Conservation (phyloP, 2,329 filamentous ascomycete species). For the Cordyceps farinosa region DNA sequence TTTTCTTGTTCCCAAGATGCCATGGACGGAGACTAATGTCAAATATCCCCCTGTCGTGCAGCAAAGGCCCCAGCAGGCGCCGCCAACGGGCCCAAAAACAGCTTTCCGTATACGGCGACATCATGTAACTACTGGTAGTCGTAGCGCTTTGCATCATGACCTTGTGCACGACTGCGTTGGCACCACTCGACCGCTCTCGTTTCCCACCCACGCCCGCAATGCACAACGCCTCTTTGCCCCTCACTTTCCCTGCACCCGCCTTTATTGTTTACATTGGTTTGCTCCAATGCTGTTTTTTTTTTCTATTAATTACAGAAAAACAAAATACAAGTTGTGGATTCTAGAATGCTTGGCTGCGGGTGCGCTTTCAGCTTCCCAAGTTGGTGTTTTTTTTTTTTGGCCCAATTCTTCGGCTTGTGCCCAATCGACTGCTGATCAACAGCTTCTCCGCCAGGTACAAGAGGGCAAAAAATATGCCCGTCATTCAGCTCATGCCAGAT, state of each 20-base stretch:
- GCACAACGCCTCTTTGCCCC: background rate
- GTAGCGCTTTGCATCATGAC: background rate
- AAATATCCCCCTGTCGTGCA: too few relatives aligned
- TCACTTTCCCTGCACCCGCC: too few relatives aligned
- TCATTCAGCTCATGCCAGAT: background rate
- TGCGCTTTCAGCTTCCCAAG: background rate
- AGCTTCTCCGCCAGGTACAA: background rate
- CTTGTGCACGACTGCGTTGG: background rate
- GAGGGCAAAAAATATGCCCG: background rate
- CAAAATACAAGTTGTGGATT: too few relatives aligned
- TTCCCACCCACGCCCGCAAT: background rate
- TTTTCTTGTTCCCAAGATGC: too few relatives aligned
- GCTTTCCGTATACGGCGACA: constrained; percentile 2
- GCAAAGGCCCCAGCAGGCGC: background rate
- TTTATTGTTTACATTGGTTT: background rate
- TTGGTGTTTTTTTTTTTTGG: background rate
- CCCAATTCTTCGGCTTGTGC: background rate
- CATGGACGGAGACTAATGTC: too few relatives aligned
- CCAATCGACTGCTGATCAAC: background rate
- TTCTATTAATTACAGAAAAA: too few relatives aligned
- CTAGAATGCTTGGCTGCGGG: too few relatives aligned
- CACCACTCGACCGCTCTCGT: constrained; percentile 2
- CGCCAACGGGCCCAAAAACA: background rate
- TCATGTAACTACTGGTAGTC: background rate
- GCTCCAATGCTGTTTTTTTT: too few relatives aligned